Percentiles rank a stretch among this genome's conserved stretches.
Evolutionary conservation across 257 asterid species (phyloP).

Genomic region (Avicennia marina): DNA sequence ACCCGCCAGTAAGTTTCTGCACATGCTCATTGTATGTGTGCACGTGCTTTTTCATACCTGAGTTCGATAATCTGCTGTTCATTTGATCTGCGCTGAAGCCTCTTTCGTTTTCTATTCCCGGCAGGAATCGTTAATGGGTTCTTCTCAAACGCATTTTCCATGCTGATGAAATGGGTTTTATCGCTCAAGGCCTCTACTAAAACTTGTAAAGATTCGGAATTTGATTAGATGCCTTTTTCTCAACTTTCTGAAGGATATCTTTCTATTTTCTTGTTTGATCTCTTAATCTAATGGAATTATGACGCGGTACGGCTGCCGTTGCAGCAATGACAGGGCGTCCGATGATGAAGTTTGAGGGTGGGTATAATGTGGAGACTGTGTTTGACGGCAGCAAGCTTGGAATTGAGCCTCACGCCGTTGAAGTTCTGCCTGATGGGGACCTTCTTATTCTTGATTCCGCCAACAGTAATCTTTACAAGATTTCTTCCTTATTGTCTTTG

Average conservation of each 20-base stretch:
- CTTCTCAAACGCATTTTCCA: slow-evolving; percentile 63
- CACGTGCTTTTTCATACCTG: background rate
- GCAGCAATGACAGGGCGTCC: slow-evolving; percentile 80
- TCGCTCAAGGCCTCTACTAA: slow-evolving; percentile 71
- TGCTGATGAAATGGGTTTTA: slow-evolving; percentile 72
- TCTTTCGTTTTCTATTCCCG: background rate
- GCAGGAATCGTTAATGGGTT: slow-evolving; percentile 75
- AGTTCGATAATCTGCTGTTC: slow-evolving; percentile 15
- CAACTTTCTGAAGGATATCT: background rate
- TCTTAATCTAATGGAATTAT: slow-evolving; percentile 5
- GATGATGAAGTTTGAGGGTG: slow-evolving; percentile 91
- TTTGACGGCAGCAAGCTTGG: slow-evolving; percentile 98
- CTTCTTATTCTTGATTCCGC: slow-evolving; percentile 84
- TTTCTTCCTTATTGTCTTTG: slow-evolving; percentile 71
- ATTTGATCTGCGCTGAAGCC: slow-evolving; percentile 32
- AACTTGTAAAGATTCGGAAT: slow-evolving; percentile 48
- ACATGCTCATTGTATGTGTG: slow-evolving; percentile 22
- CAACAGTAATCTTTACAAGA: slow-evolving; percentile 82
- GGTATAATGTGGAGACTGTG: slow-evolving; percentile 86
- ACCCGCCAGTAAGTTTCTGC: slow-evolving; percentile 61
- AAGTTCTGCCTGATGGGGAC: slow-evolving; percentile 72
- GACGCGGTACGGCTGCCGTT: background rate
- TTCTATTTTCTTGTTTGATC: background rate
- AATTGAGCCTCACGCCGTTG: slow-evolving; percentile 76
- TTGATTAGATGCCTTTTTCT: slow-evolving; percentile 10